Percentiles rank a stretch among this genome's conserved stretches.
phyloP scores from a whole-genome alignment of 805 yeast species.

The Babjeviella inositovora region DNA sequence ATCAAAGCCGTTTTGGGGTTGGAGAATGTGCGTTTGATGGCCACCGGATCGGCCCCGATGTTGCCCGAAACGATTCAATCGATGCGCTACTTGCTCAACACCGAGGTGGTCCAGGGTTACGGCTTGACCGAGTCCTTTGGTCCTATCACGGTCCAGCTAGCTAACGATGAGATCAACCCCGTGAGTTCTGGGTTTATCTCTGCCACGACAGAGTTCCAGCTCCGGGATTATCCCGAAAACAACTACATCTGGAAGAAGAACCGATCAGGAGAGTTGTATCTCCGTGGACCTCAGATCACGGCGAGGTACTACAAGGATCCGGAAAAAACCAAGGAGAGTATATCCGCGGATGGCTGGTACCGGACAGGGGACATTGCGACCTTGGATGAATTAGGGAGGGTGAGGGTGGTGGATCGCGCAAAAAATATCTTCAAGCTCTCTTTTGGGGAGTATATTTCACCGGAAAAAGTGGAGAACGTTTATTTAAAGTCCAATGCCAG shows the following conservation, averaged over 20 bases:
- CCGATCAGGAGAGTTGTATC: constrained; percentile 45
- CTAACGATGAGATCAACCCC: constrained; percentile 14
- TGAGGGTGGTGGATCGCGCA: no score
- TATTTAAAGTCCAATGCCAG: no score
- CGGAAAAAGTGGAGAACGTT: no score
- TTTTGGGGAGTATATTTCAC: no score
- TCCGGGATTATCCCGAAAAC: constrained; percentile 35
- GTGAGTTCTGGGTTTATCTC: constrained; percentile 31
- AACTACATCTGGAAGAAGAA: constrained; percentile 19
- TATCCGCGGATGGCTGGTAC: constrained; percentile 36
- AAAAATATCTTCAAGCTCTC: no score
- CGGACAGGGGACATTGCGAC: constrained; percentile 40
- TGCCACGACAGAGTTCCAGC: constrained; percentile 30
- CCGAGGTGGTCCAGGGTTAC: constrained; percentile 43
- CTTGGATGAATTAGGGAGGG: constrained; percentile 15
- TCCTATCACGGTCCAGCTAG: constrained; percentile 21
- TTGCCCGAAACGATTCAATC: no score
- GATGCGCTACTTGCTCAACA: no score
- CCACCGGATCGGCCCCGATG: no score
- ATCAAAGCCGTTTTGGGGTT: no score
- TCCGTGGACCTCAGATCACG: constrained; percentile 42
- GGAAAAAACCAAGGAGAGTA: constrained; percentile 25
- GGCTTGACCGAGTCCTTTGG: constrained; percentile 56
- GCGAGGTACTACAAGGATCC: constrained; percentile 29
- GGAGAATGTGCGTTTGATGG: no score